Evolutionary conservation across 345 rosid species (phyloP).

Genomic region (Linum lewisii): DNA sequence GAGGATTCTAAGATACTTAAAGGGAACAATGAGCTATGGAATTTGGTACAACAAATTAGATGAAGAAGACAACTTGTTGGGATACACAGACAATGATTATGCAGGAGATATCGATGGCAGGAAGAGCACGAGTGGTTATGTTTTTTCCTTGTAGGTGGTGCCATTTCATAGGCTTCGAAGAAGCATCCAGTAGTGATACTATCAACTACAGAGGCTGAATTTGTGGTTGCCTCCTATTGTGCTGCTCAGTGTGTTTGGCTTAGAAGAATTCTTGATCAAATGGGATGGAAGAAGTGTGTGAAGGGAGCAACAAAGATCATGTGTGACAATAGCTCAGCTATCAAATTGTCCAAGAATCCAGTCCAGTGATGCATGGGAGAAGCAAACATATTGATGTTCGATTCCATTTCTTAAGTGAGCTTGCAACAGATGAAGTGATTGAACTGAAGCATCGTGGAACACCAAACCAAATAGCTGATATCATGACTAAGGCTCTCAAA

Average conservation of each 20-base stretch:
- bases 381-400: conserved; percentile 6
- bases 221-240: background rate
- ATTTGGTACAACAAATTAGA: background rate
- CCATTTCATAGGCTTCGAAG: background rate
- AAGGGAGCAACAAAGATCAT: background rate
- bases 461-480: background rate
- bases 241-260: background rate
- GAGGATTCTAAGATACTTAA: background rate
- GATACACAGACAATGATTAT: background rate
- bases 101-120: background rate
- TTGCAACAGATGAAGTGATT: background rate
- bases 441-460: background rate
- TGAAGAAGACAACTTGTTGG: background rate
- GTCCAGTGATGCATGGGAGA: background rate
- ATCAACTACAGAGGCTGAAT: background rate
- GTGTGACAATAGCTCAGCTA: background rate
- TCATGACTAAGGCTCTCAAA: background rate
- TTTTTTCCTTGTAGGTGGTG: background rate
- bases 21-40: background rate
- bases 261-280: background rate
- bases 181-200: background rate
- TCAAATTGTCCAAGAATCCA: background rate
- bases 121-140: background rate
- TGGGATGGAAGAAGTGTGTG: background rate
- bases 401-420: background rate